Base-by-base conservation (phyloP, 148 eudicot species). In the Amaranthus hypochondriacus region DNA sequence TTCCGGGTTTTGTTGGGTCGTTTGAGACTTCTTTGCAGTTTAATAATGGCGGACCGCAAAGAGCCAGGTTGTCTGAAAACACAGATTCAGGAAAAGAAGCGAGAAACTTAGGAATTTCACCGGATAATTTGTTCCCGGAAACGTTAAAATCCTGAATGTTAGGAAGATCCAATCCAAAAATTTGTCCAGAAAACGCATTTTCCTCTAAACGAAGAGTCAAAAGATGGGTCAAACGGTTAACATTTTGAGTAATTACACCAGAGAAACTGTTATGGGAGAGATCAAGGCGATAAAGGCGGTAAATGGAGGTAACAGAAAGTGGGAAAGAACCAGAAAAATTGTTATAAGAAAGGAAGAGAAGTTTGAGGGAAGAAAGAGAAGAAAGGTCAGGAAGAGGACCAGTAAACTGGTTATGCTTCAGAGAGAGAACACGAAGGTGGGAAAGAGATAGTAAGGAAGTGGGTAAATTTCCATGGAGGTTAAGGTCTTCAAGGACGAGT, bases 211-310 rank as follows among this genome's bases (percentile, higher is more conserved):
- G 81, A 6, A 94, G 84, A 10, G 93, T 88, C 7, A 89, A 76
- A 42, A 91, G 80, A 76, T 76, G 90, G 4, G 74, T 66, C 44
- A 91, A 9, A 3, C 48, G 78, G 75, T 68, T 86, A 4, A 89
- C 10, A 0, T 14, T 7, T 2, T 58, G 10, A 9, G 95, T 89
- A 18, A 93, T 77, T 5, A 7, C 21, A 6, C 91, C 90, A 62
- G 91, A 79, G 61, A 94, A 50, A 55, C 58, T 54, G 74, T 94
- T 94, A 68, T 68, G 59, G 6, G 98, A 87, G 69, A 91, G 80
- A 73, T 91, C 98, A 64, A 91, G 88, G 7, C 98, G 89, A 81
- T 77, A 84, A 58, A 94, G 87, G 21, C 62, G 72, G n/a, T 50
- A 71, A 4, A 87, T 82, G 3, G 84, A 59, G 54, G 86, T 2